Base-by-base conservation (phyloP, 495 filamentous ascomycete genomes). In the Darksidea phi region DNA sequence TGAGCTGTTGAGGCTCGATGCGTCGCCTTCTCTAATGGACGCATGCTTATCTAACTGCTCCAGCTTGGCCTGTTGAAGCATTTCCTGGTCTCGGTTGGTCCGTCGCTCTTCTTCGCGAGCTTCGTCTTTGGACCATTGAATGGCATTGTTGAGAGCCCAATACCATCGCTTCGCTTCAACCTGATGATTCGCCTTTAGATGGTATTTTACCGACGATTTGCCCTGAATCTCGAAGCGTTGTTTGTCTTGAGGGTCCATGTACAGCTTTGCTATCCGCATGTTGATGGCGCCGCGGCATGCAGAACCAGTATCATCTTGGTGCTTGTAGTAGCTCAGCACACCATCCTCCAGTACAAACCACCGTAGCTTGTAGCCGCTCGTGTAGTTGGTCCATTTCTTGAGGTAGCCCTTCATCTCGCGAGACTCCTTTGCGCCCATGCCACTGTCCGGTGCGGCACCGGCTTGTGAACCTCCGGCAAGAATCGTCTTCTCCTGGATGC, bases 351-450 rank as follows among this genome's bases (percentile, higher is more conserved):
- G 80, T 0, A 97, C 95, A 73, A 98, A 98, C 91, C 93, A 98
- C 48, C 94, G 82, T 52, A 98, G 75, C 75, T 98, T 96, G 76
- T 94, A 97, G 3, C 94, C 94, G 68, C 85, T 90, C 8, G 92
- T 90, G 72, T 98, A 98, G 68, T 98, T 98, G 20, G 94, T 97
- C 94, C 94, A 98, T 70, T 98, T 98, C 73, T 96, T 96, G 57
- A 98, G 77, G 72, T 97, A 98, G 8, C 94, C 94, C 75, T 92
- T 96, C 90, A 97, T 97, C 72, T 97, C 94, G 45, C 91, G 84
- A 10, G 87, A 85, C 61, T 98, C 94, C 64, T 92, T 94, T 7
- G 87, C 85, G 43, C 86, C 86, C 54, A 91, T 75, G 8, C 78
- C 73, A 25, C 80, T 78, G 63, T 95, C 88, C 3, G 77, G 76